Base-by-base conservation (phyloP, 2,329 filamentous ascomycete genomes). In the Diplocarpon rosae region DNA sequence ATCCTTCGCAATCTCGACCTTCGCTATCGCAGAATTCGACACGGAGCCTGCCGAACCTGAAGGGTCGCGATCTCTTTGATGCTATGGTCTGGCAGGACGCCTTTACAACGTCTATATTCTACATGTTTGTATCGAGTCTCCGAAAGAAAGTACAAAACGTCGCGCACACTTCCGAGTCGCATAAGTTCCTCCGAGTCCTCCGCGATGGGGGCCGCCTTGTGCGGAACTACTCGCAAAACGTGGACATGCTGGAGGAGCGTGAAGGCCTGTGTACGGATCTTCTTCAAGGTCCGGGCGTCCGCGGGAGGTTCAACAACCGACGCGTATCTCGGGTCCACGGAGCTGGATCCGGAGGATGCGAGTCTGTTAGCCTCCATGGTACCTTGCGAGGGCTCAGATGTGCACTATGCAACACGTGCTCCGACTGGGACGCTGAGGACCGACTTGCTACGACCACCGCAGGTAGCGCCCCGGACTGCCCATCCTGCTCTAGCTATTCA, bases 171-270 rank as follows among this genome's bases (percentile, higher is more conserved):
- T 84, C 80, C 1, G 67, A 68, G 14, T 81, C 78, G 1, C 81
- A 86, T 62, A 74, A 73, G 44, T 85, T 86, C 58, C 80, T 86
- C 52, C 72, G 75, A 35, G 73, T 78, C 29, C 67, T 86, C 5
- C 71, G 79, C 36, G 78, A 85, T 56, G 71, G 75, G 3, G 78
- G 80, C 3, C 80, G 82, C 51, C 67, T 86, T 5, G 78, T 84
- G 28, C 69, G 81, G 32, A 83, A 80, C 55, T 86, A 86, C 55
- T 85, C 81, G 0, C 81, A 86, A 53, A 86, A 85, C 51, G 85
- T 86, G 52, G 81, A 86, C 53, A 76, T 78, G 49, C 75, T 86
- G 6, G 82, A 86, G 58, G 76, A 80, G 56, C 78, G 81, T 45
- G 78, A 83, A 35, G 81, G 80, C 3, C 66, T 85, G 3, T 75